Base-by-base conservation (phyloP, 139 green algal species). In the Pseudopediastrum boryanum region DNA sequence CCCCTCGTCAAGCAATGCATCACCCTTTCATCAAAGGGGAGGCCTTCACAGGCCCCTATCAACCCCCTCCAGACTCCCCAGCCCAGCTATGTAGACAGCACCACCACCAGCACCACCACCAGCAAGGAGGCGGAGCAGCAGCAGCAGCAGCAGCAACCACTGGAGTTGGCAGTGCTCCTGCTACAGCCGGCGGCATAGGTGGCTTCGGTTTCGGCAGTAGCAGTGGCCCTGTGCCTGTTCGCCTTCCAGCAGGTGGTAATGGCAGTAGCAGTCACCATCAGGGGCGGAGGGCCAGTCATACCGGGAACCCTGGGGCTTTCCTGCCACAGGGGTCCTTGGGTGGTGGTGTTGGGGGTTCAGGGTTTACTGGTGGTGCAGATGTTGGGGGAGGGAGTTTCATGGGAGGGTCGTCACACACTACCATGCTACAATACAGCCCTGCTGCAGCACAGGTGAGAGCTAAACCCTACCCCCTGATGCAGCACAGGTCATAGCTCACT, bases 1-100 rank as follows among this genome's bases (percentile, higher is more conserved):
- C 89, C 5, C 90, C 92, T 1, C 81, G 87, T 4, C 95, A 98
- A 84, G 95, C 95, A 3, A 67, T 88, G 19, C 74, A 82, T 64
- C 95, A 98, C 85, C 94, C 94, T 44, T 98, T 98, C 85, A 87
- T 98, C 66, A 96, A 90, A 2, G 90, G 85, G 4, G 86, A 87
- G 69, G 66, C 83, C n/a, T 96, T 95, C 77, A 83, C 56, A 2
- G 90, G 89, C 10, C 90, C 92, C 29, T 96, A 90, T 76, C 83
- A 90, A 83, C 93, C 94, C 31, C 77, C 71, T 36, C 80, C 87
- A 25, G 85, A 92, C 61, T 46, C 71, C 4, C 50, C 54, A 6
- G 44, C 52, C 12, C 61, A 48, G 36, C 23, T 51, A 10, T 77
- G 25, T 19, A 50, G 59, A 25, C 65, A 80, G 29, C 44, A 74